Evolutionary conservation across 139 green algal species (phyloP), one percentile per base, ranked within the genome.

Genomic region (Chlamydomonas asymmetrica): DNA sequence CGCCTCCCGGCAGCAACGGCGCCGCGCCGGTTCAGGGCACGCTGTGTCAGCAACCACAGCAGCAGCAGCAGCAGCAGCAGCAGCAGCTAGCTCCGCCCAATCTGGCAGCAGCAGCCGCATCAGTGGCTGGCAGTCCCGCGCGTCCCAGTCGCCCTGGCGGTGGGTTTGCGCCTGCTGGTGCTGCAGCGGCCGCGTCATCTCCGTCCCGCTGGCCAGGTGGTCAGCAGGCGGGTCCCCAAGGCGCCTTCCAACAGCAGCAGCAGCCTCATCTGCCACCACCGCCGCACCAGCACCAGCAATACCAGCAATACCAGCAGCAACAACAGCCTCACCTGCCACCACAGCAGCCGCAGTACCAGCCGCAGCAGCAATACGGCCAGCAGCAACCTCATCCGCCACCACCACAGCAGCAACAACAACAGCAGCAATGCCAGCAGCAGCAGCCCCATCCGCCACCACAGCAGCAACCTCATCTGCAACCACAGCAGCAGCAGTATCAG

Each of bases 21-120:
- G n/a, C n/a, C n/a, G n/a, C n/a, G n/a, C 54, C 67, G 61, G 32
- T 82, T 8, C 45, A 73, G 45, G 60, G 59, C 27, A 37, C 35
- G 29, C 63, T 37, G 8, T 38, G 18, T 18, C 52, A 29, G 10
- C 74, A 57, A 20, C 62, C 29, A 20, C 62, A 50, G 65, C 40
- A 40, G 38, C 65, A 45, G 65, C 41, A 39, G 39, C 10, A 49
- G 69, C 25, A 22, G 0, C 34, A 1, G 9, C n/a, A 54, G 34
- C 56, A 1, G 9, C 35, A 23, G 52, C 7, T 43, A 45, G 63
- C 54, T 50, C 59, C 35, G 29, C 59, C 27, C 29, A 38, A 64
- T 59, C 50, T 31, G 62, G 13, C 59, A 34, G n/a, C 34, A 54
- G 57, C 25, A 27, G 20, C 39, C 61, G 38, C 60, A 25, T n/a